phyloP scores from a whole-genome alignment of 768 basidiomycete species.

The Saitozyma sp. region DNA sequence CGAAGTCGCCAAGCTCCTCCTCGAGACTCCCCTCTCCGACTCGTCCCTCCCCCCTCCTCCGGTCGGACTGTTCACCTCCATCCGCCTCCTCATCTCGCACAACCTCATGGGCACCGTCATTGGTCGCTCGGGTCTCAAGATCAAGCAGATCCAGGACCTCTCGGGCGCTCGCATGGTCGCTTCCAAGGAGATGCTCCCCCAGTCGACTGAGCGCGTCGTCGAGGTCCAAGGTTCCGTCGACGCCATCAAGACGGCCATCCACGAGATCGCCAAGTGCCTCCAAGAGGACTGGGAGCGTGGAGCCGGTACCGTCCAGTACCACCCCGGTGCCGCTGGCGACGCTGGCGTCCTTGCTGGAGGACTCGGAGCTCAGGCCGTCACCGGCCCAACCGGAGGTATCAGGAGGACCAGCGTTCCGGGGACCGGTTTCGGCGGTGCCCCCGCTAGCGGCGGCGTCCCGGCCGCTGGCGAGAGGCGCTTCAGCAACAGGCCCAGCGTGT shows the following conservation, averaged over 20 bases:
- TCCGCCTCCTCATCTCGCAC: constrained; percentile 97
- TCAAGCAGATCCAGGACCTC: constrained; percentile 95
- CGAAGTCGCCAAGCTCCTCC: constrained; percentile 86
- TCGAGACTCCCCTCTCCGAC: constrained; percentile 70
- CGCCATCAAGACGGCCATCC: constrained; percentile 85
- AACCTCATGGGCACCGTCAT: constrained; percentile 99
- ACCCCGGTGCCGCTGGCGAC: constrained; percentile 73
- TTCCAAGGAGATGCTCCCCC: constrained; percentile 97
- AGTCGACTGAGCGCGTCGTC: constrained; percentile 97
- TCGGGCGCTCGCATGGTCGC: constrained; percentile 98
- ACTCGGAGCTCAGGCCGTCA: constrained; percentile 49
- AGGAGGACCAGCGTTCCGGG: constrained; percentile 42
- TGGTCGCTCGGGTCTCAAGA: constrained; percentile 92
- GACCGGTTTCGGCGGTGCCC: constrained; percentile 33
- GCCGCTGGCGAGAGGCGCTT: constrained; percentile 30
- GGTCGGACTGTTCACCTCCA: constrained; percentile 70
- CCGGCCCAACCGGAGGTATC: constrained; percentile 51
- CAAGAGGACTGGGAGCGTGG: constrained; percentile 96
- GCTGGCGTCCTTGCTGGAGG: constrained; percentile 53
- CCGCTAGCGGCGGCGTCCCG: constrained; percentile 1
- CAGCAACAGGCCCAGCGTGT: constrained; percentile 57
- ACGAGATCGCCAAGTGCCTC: constrained; percentile 92
- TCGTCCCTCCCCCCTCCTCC: constrained; percentile 68
- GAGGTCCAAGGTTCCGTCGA: constrained; percentile 95
- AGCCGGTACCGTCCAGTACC: constrained; percentile 89